Evolutionary conservation across 441 rosid species (phyloP).

Genomic region (Gossypium trilobum): DNA sequence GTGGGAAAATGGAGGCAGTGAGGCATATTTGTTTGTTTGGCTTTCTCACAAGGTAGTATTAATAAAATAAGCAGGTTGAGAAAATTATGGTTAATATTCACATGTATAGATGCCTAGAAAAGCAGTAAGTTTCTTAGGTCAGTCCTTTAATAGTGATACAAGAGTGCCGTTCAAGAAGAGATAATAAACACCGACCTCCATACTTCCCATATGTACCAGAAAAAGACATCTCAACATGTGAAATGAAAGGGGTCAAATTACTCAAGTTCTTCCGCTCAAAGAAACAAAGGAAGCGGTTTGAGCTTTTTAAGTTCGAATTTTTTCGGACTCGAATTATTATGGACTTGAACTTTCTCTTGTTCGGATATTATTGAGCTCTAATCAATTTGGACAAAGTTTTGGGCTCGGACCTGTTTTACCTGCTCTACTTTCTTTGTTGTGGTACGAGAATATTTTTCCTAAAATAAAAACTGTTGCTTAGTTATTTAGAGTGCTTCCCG

Average conservation of each 20-base stretch:
- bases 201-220: not conserved
- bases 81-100: conserved; percentile 4
- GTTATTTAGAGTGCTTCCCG: no score
- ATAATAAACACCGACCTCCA: not conserved
- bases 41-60: not conserved
- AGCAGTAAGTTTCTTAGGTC: not conserved
- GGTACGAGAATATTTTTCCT: no score
- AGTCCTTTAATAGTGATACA: not conserved
- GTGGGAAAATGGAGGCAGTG: not conserved
- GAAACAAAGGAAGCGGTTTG: no score
- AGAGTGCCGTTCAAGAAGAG: not conserved
- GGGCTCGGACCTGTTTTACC: no score
- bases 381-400: no score
- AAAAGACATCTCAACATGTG: not conserved
- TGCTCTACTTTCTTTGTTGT: no score
- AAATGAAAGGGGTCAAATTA: not conserved
- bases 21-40: not conserved
- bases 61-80: not conserved
- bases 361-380: no score
- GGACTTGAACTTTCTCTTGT: no score
- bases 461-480: no score
- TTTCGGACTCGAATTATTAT: no score
- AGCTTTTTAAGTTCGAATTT: no score
- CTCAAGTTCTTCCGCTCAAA: not conserved
- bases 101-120: not conserved